These are phyloP conservation scores for Colletotrichum navitas DNA, from an alignment of 2,329 filamentous ascomycete species.

Conservation along the genomic window DNA sequence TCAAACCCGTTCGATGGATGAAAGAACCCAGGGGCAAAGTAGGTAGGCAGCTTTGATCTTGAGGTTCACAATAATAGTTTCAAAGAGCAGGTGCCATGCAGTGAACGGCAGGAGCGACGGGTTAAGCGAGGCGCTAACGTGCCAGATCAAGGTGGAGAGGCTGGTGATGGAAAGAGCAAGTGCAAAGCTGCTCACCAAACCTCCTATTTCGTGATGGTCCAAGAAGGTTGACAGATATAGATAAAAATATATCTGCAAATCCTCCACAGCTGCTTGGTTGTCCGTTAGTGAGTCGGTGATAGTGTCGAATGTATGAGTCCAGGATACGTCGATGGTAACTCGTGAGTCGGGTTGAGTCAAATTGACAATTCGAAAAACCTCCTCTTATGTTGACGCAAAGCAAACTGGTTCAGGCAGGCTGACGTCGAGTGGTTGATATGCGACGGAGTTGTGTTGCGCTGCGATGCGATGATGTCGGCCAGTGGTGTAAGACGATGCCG, in stretches of 20 bases:
- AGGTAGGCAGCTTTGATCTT: slow-evolving; percentile 1
- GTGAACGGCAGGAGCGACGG: slow-evolving; percentile 6
- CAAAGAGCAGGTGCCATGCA: neutral
- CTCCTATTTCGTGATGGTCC: slow-evolving; percentile 8
- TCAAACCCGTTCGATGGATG: too few species aligned
- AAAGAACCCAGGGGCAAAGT: too few species aligned
- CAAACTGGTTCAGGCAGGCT: slow-evolving; percentile 2
- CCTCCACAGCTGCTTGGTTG: neutral
- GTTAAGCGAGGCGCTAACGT: slow-evolving; percentile 16
- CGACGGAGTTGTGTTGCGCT: slow-evolving; percentile 1
- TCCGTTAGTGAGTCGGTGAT: neutral
- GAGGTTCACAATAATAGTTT: neutral
- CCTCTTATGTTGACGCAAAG: slow-evolving; percentile 4
- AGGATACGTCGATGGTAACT: neutral
- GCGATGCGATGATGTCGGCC: slow-evolving; percentile 10
- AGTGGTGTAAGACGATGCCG: slow-evolving; percentile 35
- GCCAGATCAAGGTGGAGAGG: neutral
- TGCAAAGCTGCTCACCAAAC: slow-evolving; percentile 10
- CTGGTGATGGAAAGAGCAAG: slow-evolving; percentile 32
- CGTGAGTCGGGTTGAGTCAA: neutral
- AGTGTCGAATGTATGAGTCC: neutral
- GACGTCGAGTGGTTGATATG: slow-evolving; percentile 1
- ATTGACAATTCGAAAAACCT: neutral
- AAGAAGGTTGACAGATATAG: neutral
- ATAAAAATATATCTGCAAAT: neutral